These are phyloP conservation scores for Pestalotiopsis sp. DNA, from an alignment of 2,329 filamentous ascomycete species.

Conservation along the genomic window DNA sequence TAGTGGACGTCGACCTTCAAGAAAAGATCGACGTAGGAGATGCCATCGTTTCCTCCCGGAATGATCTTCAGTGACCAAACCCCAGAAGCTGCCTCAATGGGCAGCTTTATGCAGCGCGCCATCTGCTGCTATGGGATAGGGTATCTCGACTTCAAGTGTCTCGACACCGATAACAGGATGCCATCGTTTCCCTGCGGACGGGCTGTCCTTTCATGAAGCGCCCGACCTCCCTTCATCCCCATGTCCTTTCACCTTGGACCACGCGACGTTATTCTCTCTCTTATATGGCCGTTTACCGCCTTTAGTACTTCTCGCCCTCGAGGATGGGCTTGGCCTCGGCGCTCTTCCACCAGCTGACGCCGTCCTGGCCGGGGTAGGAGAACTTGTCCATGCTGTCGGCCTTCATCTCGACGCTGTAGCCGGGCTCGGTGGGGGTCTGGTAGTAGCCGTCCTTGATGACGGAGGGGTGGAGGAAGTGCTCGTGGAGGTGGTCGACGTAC, in stretches of 20 bases:
- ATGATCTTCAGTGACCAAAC: constrained; percentile 20
- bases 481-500: constrained; percentile 91
- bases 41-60: constrained; percentile 31
- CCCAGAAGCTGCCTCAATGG: constrained; percentile 18
- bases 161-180: constrained; percentile 27
- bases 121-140: constrained; percentile 17
- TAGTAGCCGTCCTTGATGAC: constrained; percentile 85
- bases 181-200: constrained; percentile 35
- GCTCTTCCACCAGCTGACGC: constrained; percentile 83
- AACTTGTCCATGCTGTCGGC: constrained; percentile 80
- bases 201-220: constrained; percentile 11
- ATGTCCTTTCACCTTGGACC: background rate
- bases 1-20: constrained; percentile 10
- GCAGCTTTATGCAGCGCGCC: constrained; percentile 4
- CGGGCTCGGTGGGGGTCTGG: constrained; percentile 79
- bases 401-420: constrained; percentile 96
- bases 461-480: constrained; percentile 85
- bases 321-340: constrained; percentile 78
- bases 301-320: constrained; percentile 59
- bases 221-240: constrained; percentile 16
- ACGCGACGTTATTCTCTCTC: background rate
- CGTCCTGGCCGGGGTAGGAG: constrained; percentile 74
- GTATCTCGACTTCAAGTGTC: background rate
- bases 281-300: background rate
- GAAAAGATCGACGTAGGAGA: constrained; percentile 23